A percentile compares a stretch with the other conserved stretches of the same genome.
These are phyloP conservation scores for Apiospora koreana DNA, from an alignment of 2,329 filamentous ascomycete species.

Conservation along the genomic window DNA sequence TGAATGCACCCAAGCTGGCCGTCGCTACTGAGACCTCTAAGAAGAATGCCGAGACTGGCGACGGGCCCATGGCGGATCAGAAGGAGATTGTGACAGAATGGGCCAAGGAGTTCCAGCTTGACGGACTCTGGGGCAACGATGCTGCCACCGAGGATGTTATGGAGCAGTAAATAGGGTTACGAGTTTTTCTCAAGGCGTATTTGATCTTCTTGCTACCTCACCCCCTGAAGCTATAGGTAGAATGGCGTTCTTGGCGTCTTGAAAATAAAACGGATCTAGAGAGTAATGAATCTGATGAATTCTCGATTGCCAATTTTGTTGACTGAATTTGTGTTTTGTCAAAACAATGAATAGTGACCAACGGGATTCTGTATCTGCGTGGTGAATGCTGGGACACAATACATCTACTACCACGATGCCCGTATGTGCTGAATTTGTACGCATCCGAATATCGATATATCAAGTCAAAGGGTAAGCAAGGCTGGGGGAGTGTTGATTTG, in stretches of 20 bases:
- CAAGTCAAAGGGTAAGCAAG: background rate
- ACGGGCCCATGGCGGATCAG: conserved; percentile 51
- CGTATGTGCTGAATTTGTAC: too few species aligned
- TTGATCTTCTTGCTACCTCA: conserved; percentile 4
- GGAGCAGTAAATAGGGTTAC: conserved; percentile 43
- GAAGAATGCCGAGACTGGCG: conserved; percentile 30
- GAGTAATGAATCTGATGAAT: conserved; percentile 7
- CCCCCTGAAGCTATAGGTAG: background rate
- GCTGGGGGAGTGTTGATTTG: background rate
- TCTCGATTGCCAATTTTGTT: background rate
- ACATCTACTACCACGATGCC: too few species aligned
- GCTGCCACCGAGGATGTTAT: conserved; percentile 46
- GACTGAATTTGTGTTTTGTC: background rate
- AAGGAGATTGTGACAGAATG: conserved; percentile 76
- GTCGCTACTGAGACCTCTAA: conserved; percentile 43
- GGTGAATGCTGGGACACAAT: background rate
- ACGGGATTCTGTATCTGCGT: background rate
- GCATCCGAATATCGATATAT: too few species aligned
- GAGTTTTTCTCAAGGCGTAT: conserved; percentile 2
- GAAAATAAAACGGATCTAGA: conserved; percentile 4
- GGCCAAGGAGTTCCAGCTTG: conserved; percentile 93
- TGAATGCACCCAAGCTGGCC: conserved; percentile 70
- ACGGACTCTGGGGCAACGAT: conserved; percentile 83
- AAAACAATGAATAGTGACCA: background rate
- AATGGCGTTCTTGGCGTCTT: background rate